Evolutionary conservation across 352 stramenopile species (phyloP), one percentile per base, ranked within the genome.

Genomic region (Phytophthora cryptogea): DNA sequence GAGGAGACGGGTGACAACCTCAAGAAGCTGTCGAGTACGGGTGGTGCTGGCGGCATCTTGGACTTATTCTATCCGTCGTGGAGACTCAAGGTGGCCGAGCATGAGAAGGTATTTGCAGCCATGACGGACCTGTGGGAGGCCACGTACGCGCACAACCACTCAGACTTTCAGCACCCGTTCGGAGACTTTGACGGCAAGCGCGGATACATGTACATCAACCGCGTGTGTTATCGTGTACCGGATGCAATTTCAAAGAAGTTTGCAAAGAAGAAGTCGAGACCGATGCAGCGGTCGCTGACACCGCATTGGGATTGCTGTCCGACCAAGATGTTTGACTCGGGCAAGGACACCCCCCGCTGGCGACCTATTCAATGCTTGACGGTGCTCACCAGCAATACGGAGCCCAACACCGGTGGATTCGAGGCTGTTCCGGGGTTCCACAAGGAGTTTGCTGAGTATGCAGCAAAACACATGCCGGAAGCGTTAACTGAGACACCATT

Each of bases 41-140:
- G 81, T n/a, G 89, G 89, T 33, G 85, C 89, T 23, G 89, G 88
- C 36, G 88, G 88, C 20, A 92, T 97, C 40, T 59, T 97, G 5
- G 89, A 97, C 39, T 63, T 97, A 5, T 97, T 96, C 44, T 96
- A 97, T 64, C 76, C 86, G 27, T 89, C 83, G 20, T 97, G 89
- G 88, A 85, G 91, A 16, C 71, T 97, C 1, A 66, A 76, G 28
- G 74, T 96, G 16, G 81, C 83, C 0, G 78, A 96, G 60, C 63
- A 95, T 27, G 70, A 68, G 1, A 64, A 69, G 10, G 68, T 96
- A 0, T 95, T 95, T 42, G 77, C 74, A n/a, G 85, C 81, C 9
- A 93, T 96, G 69, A 84, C 76, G 8, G 82, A 94, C 26, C 69
- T 96, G 33, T 97, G 85, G 89, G 59, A 63, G 23, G 78, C 72